phyloP scores from a whole-genome alignment of 2,329 filamentous ascomycete species.

The Chrysoporthe puriensis region DNA sequence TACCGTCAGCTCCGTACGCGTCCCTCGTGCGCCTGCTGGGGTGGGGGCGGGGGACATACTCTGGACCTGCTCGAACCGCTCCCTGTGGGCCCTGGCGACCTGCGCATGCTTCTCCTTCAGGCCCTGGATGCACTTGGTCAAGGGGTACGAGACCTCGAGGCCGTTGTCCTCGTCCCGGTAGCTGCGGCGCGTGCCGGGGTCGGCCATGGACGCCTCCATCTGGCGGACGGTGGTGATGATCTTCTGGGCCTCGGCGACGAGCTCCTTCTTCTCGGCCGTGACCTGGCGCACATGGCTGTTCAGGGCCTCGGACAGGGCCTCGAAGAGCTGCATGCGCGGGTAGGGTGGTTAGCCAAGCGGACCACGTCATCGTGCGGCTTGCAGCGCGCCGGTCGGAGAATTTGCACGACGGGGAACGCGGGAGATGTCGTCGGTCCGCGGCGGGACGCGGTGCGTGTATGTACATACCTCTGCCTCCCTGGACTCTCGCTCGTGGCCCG shows the following conservation, averaged over 20 bases:
- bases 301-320: constrained; percentile 86
- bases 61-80: constrained; percentile 93
- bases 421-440: not conserved
- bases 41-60: constrained; percentile 59
- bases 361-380: constrained; percentile 26
- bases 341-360: constrained; percentile 23
- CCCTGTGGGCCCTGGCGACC: constrained; percentile 80
- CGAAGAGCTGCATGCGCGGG: constrained; percentile 69
- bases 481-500: constrained; percentile 86
- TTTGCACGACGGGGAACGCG: constrained; percentile 10
- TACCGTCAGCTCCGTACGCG: constrained; percentile 25
- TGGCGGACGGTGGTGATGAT: constrained; percentile 86
- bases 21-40: constrained; percentile 6
- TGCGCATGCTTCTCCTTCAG: constrained; percentile 86
- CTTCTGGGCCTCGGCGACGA: constrained; percentile 86
- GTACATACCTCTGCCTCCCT: constrained; percentile 81
- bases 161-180: constrained; percentile 62
- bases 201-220: constrained; percentile 89
- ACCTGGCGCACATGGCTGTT: constrained; percentile 88
- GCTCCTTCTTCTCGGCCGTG: constrained; percentile 82
- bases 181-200: constrained; percentile 66
- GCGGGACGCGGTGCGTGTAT: not conserved
- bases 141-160: constrained; percentile 79
- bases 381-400: constrained; percentile 21
- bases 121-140: constrained; percentile 75